Conservation (phyloP, 768 basidiomycete species). For the Gloeophyllum trabeum region DNA sequence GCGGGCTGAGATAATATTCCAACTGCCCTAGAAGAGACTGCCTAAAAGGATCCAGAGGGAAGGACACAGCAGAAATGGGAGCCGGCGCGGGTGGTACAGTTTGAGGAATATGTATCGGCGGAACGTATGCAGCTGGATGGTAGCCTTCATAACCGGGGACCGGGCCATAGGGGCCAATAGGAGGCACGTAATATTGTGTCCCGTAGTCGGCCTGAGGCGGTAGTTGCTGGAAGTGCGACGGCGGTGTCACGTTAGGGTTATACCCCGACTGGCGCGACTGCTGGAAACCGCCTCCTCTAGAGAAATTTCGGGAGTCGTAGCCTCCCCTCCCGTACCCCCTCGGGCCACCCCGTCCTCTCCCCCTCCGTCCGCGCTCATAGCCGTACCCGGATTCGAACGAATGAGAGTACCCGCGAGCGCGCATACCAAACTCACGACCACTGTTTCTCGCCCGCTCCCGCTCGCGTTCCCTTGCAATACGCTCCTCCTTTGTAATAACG, state of each 20-base stretch:
- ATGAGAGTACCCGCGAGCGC: conserved; percentile 23
- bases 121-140: conserved; percentile 5
- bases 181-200: conserved; percentile 3
- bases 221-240: conserved; percentile 12
- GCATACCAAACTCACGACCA: conserved; percentile 10
- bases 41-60: conserved; percentile 53
- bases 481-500: conserved; percentile 16
- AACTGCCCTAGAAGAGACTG: conserved; percentile 72
- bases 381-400: conserved; percentile 9
- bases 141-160: neutral
- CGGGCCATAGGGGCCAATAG: conserved; percentile 15
- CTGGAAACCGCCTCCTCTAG: conserved; percentile 4
- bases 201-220: conserved; percentile 8
- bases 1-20: conserved; percentile 86
- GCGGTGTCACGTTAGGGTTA: conserved; percentile 6
- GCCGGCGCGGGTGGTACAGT: conserved; percentile 31
- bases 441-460: too few relatives aligned
- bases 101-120: conserved; percentile 7
- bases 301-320: conserved; percentile 8
- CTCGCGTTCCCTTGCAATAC: conserved; percentile 19
- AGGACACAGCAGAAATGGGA: conserved; percentile 33
- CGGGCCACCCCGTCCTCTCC: conserved; percentile 10
- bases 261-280: neutral
- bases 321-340: conserved; percentile 22
- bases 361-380: conserved; percentile 20